phyloP scores from a whole-genome alignment of 768 basidiomycete species.

The Amanita pseudoporphyria region DNA sequence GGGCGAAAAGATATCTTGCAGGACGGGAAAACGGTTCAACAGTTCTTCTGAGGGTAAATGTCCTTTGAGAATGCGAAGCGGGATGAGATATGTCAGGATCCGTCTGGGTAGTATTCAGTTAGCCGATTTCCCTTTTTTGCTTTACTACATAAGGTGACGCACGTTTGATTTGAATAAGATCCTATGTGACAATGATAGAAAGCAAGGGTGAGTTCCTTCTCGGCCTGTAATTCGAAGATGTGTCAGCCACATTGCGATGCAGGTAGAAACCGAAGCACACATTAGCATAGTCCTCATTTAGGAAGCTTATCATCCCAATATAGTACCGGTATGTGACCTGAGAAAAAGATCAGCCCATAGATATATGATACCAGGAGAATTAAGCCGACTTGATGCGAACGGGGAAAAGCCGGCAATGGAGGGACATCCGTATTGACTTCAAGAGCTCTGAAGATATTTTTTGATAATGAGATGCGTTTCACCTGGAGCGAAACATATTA shows the following conservation, averaged over 20 bases:
- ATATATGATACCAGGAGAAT: neutral
- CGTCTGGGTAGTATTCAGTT: slow-evolving; percentile 40
- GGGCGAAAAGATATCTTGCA: slow-evolving; percentile 66
- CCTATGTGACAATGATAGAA: slow-evolving; percentile 73
- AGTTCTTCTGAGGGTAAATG: slow-evolving; percentile 72
- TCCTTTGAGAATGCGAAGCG: slow-evolving; percentile 80
- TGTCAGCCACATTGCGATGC: neutral
- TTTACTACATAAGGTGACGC: slow-evolving; percentile 15
- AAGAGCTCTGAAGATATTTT: slow-evolving; percentile 86
- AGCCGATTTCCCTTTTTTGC: neutral
- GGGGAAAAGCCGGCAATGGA: slow-evolving; percentile 62
- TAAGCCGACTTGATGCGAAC: slow-evolving; percentile 66
- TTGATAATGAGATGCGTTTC: slow-evolving; percentile 82
- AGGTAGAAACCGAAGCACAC: slow-evolving; percentile 24
- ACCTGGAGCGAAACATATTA: slow-evolving; percentile 38
- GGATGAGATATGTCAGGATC: slow-evolving; percentile 85
- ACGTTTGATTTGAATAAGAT: slow-evolving; percentile 79
- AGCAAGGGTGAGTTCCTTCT: slow-evolving; percentile 79
- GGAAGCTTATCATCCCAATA: slow-evolving; percentile 87
- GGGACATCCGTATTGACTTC: slow-evolving; percentile 83
- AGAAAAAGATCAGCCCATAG: neutral
- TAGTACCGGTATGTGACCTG: slow-evolving; percentile 91
- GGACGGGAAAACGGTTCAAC: slow-evolving; percentile 60
- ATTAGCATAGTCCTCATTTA: slow-evolving; percentile 87
- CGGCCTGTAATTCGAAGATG: slow-evolving; percentile 39